Conservation (phyloP, 306 rosid genomes). For the Argentina anserina region DNA sequence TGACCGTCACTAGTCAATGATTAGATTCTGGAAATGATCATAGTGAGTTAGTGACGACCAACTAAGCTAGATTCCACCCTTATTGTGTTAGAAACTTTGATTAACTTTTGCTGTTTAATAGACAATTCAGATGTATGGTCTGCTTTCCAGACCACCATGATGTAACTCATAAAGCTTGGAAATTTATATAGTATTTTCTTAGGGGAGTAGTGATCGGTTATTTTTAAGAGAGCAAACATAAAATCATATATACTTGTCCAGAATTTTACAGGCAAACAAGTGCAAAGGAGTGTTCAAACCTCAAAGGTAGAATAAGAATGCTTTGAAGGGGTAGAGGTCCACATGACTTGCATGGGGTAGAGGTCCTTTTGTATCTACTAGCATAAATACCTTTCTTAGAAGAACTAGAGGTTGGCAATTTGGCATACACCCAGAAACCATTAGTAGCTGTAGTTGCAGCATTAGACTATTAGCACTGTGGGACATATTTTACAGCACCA, state of each 20-base stretch:
- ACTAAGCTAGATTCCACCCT: neutral
- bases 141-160: neutral
- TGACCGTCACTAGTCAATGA: neutral
- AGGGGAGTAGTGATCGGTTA: neutral
- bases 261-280: neutral
- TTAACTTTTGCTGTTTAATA: neutral
- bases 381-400: neutral
- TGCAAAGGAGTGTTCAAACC: neutral
- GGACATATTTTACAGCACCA: conserved; percentile 1
- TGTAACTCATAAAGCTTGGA: neutral
- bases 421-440: neutral
- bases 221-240: neutral
- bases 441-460: neutral
- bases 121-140: conserved; percentile 8
- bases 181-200: neutral
- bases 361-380: neutral
- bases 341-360: conserved; percentile 8
- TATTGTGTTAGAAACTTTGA: neutral
- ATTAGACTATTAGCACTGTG: neutral
- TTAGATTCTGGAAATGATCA: neutral
- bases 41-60: neutral
- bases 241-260: neutral
- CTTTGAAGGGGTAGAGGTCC: neutral
- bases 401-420: neutral
- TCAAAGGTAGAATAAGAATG: neutral